Conservation (phyloP, 1,284 basidiomycete genomes). For the Trametes pubescens region DNA sequence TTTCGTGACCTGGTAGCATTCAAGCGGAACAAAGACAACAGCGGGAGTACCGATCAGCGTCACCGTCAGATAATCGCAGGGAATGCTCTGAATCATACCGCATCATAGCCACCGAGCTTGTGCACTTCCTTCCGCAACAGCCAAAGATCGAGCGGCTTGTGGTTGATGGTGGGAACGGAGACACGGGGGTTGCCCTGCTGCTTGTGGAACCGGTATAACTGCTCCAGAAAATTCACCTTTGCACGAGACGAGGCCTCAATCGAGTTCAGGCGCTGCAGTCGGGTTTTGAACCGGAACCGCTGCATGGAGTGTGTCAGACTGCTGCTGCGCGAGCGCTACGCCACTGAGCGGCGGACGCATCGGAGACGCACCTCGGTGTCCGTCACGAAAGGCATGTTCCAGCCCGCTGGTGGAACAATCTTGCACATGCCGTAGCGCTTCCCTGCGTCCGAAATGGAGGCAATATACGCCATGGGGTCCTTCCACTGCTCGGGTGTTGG, state of each 20-base stretch:
- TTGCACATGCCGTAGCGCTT: conserved; percentile 93
- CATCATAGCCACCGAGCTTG: conserved; percentile 86
- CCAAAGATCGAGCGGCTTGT: conserved; percentile 94
- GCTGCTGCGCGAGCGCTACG: conserved; percentile 28
- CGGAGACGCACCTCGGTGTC: conserved; percentile 83
- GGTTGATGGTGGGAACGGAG: conserved; percentile 91
- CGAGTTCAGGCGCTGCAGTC: conserved; percentile 94
- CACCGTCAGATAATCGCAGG: conserved; percentile 8
- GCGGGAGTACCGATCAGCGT: conserved; percentile 11
- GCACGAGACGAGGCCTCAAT: conserved; percentile 97
- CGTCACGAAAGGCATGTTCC: conserved; percentile 98
- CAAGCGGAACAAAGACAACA: conserved; percentile 32
- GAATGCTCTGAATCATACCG: conserved; percentile 53
- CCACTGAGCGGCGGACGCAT: conserved; percentile 31
- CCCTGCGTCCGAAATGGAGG: conserved; percentile 81
- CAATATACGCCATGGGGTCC: conserved; percentile 97
- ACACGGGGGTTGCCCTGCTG: conserved; percentile 90
- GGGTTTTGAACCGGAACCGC: conserved; percentile 94
- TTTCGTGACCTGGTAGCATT: conserved; percentile 67
- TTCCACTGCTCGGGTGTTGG: conserved; percentile 92
- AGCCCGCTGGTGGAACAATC: conserved; percentile 91
- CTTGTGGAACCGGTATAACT: conserved; percentile 92
- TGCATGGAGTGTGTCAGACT: conserved; percentile 47
- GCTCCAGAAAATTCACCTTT: conserved; percentile 97
- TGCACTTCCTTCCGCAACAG: conserved; percentile 91